Evolutionary conservation across 345 rosid genomes (phyloP).

Genomic region (Euclidium syriacum): DNA sequence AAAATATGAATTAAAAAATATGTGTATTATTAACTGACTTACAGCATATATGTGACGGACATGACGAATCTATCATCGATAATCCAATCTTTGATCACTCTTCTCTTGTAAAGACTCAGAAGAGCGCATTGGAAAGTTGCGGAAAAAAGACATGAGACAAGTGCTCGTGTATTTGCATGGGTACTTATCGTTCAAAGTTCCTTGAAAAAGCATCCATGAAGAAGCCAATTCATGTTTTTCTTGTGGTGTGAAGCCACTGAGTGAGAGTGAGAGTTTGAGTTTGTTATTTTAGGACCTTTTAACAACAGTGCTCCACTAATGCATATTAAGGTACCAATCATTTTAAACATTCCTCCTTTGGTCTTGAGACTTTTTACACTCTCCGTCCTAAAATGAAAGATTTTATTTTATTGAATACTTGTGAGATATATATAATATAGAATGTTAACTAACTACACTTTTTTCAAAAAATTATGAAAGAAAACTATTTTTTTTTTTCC

Average conservation of each 20-base stretch:
- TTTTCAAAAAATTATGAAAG: too few species aligned
- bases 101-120: constrained; percentile 36
- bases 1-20: too few species aligned
- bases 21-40: constrained; percentile 16
- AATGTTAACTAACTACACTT: too few species aligned
- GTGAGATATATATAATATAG: too few species aligned
- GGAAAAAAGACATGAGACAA: constrained; percentile 50
- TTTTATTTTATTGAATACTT: too few species aligned
- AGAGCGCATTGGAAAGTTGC: constrained; percentile 56
- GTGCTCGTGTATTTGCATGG: constrained; percentile 65
- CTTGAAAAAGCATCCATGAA: constrained; percentile 56
- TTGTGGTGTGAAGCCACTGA: background rate
- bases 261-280: constrained; percentile 12
- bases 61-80: constrained; percentile 44
- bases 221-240: constrained; percentile 38
- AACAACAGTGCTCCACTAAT: constrained; percentile 51
- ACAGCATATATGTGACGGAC: constrained; percentile 43
- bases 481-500: too few species aligned
- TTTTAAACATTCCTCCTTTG: constrained; percentile 45
- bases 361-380: constrained; percentile 34
- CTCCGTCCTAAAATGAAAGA: constrained; percentile 51
- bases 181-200: constrained; percentile 38
- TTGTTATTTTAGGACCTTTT: constrained; percentile 44
- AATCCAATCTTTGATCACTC: constrained; percentile 41
- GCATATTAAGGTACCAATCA: constrained; percentile 47